These are phyloP conservation scores for Globisporangium yorkense DNA, from an alignment of 352 stramenopile species.

Conservation along the genomic window DNA sequence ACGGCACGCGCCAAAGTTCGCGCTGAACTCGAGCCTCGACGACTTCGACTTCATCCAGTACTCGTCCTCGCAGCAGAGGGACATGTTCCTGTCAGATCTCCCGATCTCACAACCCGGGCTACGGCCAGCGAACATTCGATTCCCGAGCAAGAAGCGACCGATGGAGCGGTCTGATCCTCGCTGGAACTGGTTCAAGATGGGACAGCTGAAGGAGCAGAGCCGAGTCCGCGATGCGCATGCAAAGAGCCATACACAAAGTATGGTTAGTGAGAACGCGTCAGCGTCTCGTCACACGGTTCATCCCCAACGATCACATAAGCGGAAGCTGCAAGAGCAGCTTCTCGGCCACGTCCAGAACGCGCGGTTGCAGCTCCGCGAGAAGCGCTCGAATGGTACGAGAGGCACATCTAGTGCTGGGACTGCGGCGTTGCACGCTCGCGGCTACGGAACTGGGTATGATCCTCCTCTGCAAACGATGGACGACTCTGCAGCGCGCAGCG, in stretches of 20 bases:
- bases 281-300: neutral
- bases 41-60: slow-evolving; percentile 26
- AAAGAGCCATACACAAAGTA: neutral
- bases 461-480: neutral
- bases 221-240: neutral
- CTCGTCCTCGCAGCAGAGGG: slow-evolving; percentile 2
- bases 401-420: neutral
- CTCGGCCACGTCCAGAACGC: slow-evolving; percentile 39
- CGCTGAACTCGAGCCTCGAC: slow-evolving; percentile 25
- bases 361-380: slow-evolving; percentile 46
- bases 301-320: neutral
- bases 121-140: slow-evolving; percentile 27
- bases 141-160: slow-evolving; percentile 25
- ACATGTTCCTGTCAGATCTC: neutral
- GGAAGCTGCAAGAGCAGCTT: slow-evolving; percentile 13
- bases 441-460: slow-evolving; percentile 7
- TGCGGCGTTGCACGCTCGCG: neutral
- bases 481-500: neutral
- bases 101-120: neutral
- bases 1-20: neutral
- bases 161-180: slow-evolving; percentile 33
- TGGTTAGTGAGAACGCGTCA: too few relatives aligned
- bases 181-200: slow-evolving; percentile 41
- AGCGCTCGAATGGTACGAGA: slow-evolving; percentile 18
- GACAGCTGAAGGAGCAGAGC: slow-evolving; percentile 22